phyloP scores from a whole-genome alignment of 2,329 filamentous ascomycete genomes.

The Aspergillus eucalypticola region DNA sequence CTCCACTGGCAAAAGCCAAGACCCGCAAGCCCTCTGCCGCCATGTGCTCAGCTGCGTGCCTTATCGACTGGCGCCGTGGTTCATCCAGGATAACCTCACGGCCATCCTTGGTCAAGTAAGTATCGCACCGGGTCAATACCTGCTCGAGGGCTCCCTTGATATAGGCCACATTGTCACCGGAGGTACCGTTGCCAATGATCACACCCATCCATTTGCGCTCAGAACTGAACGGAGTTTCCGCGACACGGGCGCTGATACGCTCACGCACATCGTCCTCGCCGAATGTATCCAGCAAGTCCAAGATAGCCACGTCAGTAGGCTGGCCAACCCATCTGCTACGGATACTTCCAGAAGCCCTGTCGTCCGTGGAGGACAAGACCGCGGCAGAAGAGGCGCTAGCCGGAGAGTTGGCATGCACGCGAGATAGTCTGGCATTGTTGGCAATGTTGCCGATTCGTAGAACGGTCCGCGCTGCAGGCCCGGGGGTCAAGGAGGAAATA shows the following conservation, averaged over 20 bases:
- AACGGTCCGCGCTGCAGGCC: slow-evolving; percentile 75
- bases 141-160: slow-evolving; percentile 94
- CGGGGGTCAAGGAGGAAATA: slow-evolving; percentile 57
- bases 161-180: slow-evolving; percentile 75
- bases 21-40: slow-evolving; percentile 87
- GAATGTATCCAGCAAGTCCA: slow-evolving; percentile 88
- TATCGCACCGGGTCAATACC: slow-evolving; percentile 82
- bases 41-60: slow-evolving; percentile 80
- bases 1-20: slow-evolving; percentile 87
- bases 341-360: slow-evolving; percentile 58
- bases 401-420: slow-evolving; percentile 67
- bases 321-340: slow-evolving; percentile 95
- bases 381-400: slow-evolving; percentile 72
- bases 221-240: slow-evolving; percentile 93
- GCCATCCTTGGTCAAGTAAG: slow-evolving; percentile 82
- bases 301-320: slow-evolving; percentile 94
- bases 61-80: slow-evolving; percentile 68
- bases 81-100: slow-evolving; percentile 84
- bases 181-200: slow-evolving; percentile 63
- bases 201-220: slow-evolving; percentile 99
- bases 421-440: slow-evolving; percentile 84
- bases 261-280: slow-evolving; percentile 89
- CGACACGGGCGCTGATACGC: slow-evolving; percentile 75
- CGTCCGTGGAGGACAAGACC: slow-evolving; percentile 80
- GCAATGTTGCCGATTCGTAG: slow-evolving; percentile 93